Base-by-base conservation (phyloP, 2,329 filamentous ascomycete species). In the Ophiostoma himal-ulmi region DNA sequence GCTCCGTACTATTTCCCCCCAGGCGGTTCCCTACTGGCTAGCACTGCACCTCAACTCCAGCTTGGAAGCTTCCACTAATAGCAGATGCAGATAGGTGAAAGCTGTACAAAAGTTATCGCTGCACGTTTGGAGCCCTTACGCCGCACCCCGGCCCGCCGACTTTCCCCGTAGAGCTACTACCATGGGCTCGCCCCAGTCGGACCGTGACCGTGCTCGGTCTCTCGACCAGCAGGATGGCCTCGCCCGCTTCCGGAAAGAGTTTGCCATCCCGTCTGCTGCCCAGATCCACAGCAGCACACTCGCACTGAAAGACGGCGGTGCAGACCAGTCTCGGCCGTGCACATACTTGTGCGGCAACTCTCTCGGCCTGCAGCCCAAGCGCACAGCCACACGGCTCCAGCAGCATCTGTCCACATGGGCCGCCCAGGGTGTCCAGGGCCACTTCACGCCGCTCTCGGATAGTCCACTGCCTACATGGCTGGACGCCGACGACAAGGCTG, bases 281-380 rank as follows among this genome's bases (percentile, higher is more conserved):
- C 71, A 73, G 60, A 70, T 74, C 4, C 68, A 69, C 39, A 70
- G 66, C 44, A 36, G 14, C 14, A 39, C 26, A 3, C 66, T 68
- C 7, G 66, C 36, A 1, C 66, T 36, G 41, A n/a, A 2, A 30
- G 17, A 17, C 66, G 26, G 71, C 41, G n/a, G 62, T 20, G 60
- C 48, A 13, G 69, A 67, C 6, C 80, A n/a, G 30, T 6, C 66
- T 5, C 70, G 73, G 20, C 76, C 79, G 1, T 76, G 82, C 34
- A 80, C 92, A 72, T 97, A 97, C 78, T 88, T 97, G 73, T 94
- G 93, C 74, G 94, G 94, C 70, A 96, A 97, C 81, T 96, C 93
- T 0, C 85, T 97, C 1, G 94, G 94, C 52, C 85, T 94, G 1
- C 93, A 96, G 78, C 93, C 94, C 57, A 88, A 85, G 72, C 85